Percentiles rank a stretch among this genome's conserved stretches.
Conservation (phyloP, 345 rosid species). For the Boechera stricta region DNA sequence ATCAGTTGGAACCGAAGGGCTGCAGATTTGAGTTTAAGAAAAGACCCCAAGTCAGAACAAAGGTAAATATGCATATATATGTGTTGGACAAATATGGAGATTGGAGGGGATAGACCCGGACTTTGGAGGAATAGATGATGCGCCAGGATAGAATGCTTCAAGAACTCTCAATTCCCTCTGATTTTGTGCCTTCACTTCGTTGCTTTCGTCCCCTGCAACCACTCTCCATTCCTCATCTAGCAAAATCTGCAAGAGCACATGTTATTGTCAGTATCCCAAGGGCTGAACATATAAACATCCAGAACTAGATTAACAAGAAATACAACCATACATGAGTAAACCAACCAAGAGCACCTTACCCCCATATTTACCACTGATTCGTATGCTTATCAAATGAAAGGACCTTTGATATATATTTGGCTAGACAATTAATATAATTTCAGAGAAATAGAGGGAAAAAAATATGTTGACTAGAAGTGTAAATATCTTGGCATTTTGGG, state of each 20-base stretch:
- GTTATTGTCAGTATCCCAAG: neutral
- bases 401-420: neutral
- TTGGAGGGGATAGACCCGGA: constrained; percentile 41
- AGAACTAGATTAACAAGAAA: neutral
- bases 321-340: neutral
- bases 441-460: neutral
- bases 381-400: neutral
- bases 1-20: constrained; percentile 65
- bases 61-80: neutral
- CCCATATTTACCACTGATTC: neutral
- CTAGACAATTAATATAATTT: neutral
- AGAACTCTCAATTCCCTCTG: constrained; percentile 91
- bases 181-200: constrained; percentile 70
- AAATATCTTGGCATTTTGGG: neutral
- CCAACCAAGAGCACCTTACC: neutral
- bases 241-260: constrained; percentile 57
- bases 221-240: constrained; percentile 73
- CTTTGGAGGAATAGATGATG: constrained; percentile 88
- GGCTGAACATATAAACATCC: constrained; percentile 25
- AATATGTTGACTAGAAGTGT: neutral
- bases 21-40: constrained; percentile 49
- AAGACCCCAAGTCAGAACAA: constrained; percentile 26
- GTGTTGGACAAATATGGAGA: constrained; percentile 8
- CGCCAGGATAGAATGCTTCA: constrained; percentile 94
- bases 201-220: constrained; percentile 90